These are phyloP conservation scores for Excoecaria cochinchinensis DNA, from an alignment of 345 rosid species.

Conservation along the genomic window DNA sequence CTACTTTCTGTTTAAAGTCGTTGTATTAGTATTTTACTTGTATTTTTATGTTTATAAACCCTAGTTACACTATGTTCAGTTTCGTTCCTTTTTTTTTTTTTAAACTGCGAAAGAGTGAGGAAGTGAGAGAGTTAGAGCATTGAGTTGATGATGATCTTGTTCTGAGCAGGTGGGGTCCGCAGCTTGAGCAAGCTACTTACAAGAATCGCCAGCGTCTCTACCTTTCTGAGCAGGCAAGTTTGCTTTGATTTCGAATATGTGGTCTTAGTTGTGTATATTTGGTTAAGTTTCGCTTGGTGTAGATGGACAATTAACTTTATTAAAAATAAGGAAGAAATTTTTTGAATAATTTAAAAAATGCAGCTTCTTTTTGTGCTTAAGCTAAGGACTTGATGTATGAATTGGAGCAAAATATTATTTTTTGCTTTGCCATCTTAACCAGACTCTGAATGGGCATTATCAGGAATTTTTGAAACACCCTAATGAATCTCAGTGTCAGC, in stretches of 20 bases:
- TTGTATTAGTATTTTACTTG: neutral
- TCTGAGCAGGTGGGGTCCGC: slow-evolving; percentile 64
- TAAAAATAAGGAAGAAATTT: neutral
- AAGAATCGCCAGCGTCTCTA: slow-evolving; percentile 71
- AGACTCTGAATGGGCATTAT: neutral
- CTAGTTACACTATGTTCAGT: neutral
- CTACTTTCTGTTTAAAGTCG: neutral
- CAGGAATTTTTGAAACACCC: neutral
- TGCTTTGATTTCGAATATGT: neutral
- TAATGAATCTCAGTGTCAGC: neutral
- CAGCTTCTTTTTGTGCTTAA: neutral
- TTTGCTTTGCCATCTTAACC: neutral
- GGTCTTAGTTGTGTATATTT: neutral
- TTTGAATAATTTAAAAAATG: too few species aligned
- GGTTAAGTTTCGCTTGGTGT: neutral
- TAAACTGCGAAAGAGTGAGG: neutral
- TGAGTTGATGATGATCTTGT: neutral
- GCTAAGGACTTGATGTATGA: neutral
- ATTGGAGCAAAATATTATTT: neutral
- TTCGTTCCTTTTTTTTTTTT: neutral
- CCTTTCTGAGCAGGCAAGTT: slow-evolving; percentile 63
- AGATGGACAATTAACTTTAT: neutral
- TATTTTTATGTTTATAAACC: neutral
- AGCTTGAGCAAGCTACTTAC: slow-evolving; percentile 70
- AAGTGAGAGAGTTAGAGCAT: neutral